Base-by-base conservation (phyloP, 2,329 filamentous ascomycete species). In the Venturia nashicola region DNA sequence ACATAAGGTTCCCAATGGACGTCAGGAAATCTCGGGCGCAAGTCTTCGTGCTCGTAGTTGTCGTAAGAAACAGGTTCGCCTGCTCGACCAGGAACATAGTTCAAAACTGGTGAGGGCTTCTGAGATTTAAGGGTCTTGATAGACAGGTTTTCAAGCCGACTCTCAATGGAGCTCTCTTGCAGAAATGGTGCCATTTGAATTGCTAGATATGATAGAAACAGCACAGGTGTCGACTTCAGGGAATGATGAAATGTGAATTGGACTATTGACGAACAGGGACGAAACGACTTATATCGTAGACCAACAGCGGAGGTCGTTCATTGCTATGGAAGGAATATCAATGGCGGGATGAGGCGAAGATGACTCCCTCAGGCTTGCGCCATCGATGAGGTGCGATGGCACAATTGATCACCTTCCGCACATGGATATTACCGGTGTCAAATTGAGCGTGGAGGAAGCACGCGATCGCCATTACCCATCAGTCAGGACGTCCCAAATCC, bases 11-110 rank as follows among this genome's bases (percentile, higher is more conserved):
- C 74, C 82, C 82, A 84, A 20, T 78, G 74, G 65, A 83, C 67
- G 27, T 82, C 74, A 3, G 82, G 82, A 66, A 84, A 84, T 9
- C 71, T 74, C 20, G 81, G 81, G 8, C 77, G 75, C 8, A 85
- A 75, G 61, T 83, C 76, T 42, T 83, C 78, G 65, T 82, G 75
- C 51, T 79, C 75, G 68, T 84, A 83, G 63, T 77, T 71, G 34
- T 57, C 27, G 32, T 57, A 57, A 18, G 51, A 57, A 8, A 34
- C 51, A 34, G 51, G 51, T 11, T 34, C 27, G 16, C 51, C 51
- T n/a, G 51, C 51, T 34, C 51, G 51, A n/a, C 51, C 51, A 36
- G 51, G 51, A 9, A 36, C 27, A 36, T 57, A 57, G n/a, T 57
- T 57, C 5, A 36, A 6, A 36, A 14, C 51, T 18, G 27, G 51